Conservation (phyloP, 768 basidiomycete genomes). For the Boletus vermiculosoides region DNA sequence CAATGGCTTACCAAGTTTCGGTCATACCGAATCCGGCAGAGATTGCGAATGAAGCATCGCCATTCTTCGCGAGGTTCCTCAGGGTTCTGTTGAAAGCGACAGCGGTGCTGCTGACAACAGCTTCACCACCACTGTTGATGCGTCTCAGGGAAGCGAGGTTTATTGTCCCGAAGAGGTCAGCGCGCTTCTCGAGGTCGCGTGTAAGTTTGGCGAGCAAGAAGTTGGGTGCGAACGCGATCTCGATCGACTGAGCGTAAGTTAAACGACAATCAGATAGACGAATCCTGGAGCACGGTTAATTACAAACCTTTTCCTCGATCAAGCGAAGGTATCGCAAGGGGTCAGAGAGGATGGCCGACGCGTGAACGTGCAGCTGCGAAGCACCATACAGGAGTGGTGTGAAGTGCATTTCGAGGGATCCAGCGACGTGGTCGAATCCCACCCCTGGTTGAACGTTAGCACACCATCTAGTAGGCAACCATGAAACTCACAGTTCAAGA, state of each 20-base stretch:
- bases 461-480: background rate
- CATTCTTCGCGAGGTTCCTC: slow-evolving; percentile 23
- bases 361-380: slow-evolving; percentile 24
- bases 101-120: slow-evolving; percentile 40
- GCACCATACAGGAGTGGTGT: slow-evolving; percentile 36
- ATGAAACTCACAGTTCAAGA: slow-evolving; percentile 39
- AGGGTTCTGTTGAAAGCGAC: slow-evolving; percentile 37
- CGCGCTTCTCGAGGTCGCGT: slow-evolving; percentile 31
- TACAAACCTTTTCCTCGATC: slow-evolving; percentile 39
- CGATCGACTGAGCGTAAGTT: slow-evolving; percentile 31
- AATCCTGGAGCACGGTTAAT: background rate
- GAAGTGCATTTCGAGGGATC: slow-evolving; percentile 42
- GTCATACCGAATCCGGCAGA: slow-evolving; percentile 38
- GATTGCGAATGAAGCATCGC: slow-evolving; percentile 35
- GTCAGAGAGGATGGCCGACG: slow-evolving; percentile 26
- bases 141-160: slow-evolving; percentile 36
- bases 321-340: slow-evolving; percentile 23
- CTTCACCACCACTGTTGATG: slow-evolving; percentile 44
- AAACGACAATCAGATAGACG: background rate
- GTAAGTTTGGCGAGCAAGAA: slow-evolving; percentile 41
- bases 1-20: slow-evolving; percentile 37
- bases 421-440: slow-evolving; percentile 47
- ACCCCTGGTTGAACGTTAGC: slow-evolving; percentile 33
- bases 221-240: slow-evolving; percentile 40
- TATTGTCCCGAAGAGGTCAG: slow-evolving; percentile 26